A percentile compares a stretch with the other conserved stretches of the same genome.
These are phyloP conservation scores for Viridothelium virens DNA, from an alignment of 495 filamentous ascomycete genomes.

Conservation along the genomic window DNA sequence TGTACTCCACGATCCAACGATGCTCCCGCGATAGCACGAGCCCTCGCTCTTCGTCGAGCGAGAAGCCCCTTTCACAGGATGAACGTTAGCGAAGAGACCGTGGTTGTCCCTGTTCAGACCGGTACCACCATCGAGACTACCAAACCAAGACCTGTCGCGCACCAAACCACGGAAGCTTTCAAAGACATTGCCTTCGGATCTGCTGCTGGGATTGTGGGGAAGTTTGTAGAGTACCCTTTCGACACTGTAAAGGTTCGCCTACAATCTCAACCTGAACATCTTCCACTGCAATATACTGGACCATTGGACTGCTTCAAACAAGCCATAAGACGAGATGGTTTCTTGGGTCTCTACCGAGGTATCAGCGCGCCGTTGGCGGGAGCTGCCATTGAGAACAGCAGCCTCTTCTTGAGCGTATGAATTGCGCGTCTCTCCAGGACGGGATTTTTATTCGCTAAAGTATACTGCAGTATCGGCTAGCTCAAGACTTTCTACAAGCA, in stretches of 20 bases:
- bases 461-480: constrained; percentile 47
- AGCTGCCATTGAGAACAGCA: constrained; percentile 88
- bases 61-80: background rate
- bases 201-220: constrained; percentile 79
- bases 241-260: constrained; percentile 91
- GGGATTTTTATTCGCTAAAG: constrained; percentile 20
- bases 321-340: constrained; percentile 64
- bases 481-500: constrained; percentile 46
- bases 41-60: constrained; percentile 7
- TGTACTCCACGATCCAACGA: constrained; percentile 11
- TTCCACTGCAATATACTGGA: constrained; percentile 74
- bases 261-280: constrained; percentile 73
- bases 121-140: background rate
- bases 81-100: constrained; percentile 1
- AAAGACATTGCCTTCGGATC: constrained; percentile 37
- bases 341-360: constrained; percentile 79
- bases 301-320: constrained; percentile 91
- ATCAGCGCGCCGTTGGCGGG: constrained; percentile 86
- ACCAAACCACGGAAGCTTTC: constrained; percentile 29
- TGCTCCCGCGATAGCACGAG: constrained; percentile 28
- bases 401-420: constrained; percentile 74
- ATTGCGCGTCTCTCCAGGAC: constrained; percentile 8
- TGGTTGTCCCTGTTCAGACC: background rate
- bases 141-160: background rate
- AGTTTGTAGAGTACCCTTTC: constrained; percentile 96